Evolutionary conservation across 1,284 basidiomycete genomes (phyloP).

Genomic region (Irpex rosettiformis): DNA sequence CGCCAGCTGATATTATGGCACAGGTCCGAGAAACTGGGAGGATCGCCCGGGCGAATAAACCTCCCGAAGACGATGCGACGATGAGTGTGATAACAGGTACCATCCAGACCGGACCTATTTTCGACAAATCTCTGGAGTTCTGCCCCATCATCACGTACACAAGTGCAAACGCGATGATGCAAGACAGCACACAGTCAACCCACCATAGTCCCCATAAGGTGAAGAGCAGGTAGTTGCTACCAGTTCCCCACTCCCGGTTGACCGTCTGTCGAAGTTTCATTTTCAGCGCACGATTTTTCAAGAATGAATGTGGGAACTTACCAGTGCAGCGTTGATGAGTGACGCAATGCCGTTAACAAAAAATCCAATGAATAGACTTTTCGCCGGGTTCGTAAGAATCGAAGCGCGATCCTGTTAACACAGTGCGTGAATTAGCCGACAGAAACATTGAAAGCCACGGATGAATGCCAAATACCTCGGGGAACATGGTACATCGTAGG

Average conservation of each 20-base stretch:
- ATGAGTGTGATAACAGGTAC: conserved; percentile 57
- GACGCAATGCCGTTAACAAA: conserved; percentile 56
- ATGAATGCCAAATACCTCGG: conserved; percentile 22
- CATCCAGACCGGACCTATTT: conserved; percentile 49
- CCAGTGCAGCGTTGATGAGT: conserved; percentile 29
- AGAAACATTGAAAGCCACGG: not conserved
- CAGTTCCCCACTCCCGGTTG: conserved; percentile 30
- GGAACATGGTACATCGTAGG: conserved; percentile 44
- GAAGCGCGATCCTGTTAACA: conserved; percentile 11
- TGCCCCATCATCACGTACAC: conserved; percentile 41
- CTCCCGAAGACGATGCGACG: conserved; percentile 53
- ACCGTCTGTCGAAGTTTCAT: conserved; percentile 14
- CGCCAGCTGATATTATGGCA: conserved; percentile 41
- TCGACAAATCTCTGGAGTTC: conserved; percentile 20
- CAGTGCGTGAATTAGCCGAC: not conserved
- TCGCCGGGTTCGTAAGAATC: conserved; percentile 41
- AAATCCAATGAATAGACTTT: conserved; percentile 54
- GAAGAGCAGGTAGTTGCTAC: conserved; percentile 39
- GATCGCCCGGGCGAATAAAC: conserved; percentile 41
- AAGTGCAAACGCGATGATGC: conserved; percentile 47
- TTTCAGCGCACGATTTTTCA: not conserved
- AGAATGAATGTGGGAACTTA: conserved; percentile 5
- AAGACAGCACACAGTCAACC: conserved; percentile 43
- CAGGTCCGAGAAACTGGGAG: conserved; percentile 30
- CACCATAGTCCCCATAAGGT: conserved; percentile 59